Conservation (phyloP, 768 basidiomycete genomes). For the Terana coerulea region DNA sequence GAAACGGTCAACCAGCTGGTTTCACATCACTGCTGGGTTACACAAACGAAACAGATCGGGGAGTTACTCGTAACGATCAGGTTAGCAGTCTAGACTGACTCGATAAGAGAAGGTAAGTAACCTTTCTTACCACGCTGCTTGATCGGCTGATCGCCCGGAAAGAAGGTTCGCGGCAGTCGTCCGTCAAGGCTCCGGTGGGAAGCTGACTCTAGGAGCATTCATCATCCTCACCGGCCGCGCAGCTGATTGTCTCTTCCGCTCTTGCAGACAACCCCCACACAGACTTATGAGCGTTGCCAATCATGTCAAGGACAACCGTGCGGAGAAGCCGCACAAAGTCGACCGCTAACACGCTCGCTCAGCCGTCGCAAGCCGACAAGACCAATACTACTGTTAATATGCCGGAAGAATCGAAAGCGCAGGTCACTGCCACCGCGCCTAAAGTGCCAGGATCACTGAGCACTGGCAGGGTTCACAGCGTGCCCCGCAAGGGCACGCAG, state of each 20-base stretch:
- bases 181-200: conserved; percentile 9
- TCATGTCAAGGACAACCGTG: conserved; percentile 9
- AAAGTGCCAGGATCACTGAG: not conserved
- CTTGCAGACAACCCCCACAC: not conserved
- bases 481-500: not conserved
- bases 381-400: not conserved
- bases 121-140: not conserved
- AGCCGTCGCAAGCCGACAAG: not conserved
- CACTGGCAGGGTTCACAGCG: not conserved
- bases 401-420: not conserved
- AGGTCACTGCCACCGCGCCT: conserved; percentile 2
- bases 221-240: not conserved
- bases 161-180: not conserved
- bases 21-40: too few relatives aligned
- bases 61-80: too few relatives aligned
- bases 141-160: conserved; percentile 7
- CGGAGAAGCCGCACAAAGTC: conserved; percentile 8
- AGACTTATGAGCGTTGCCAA: conserved; percentile 7
- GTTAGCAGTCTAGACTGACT: too few relatives aligned
- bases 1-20: too few relatives aligned
- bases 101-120: not conserved
- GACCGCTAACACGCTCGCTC: not conserved
- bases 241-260: not conserved
- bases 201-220: conserved; percentile 4
- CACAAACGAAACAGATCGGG: too few relatives aligned